These are phyloP conservation scores for Diaporthe sp. DNA, from an alignment of 2,329 filamentous ascomycete genomes.

Conservation along the genomic window DNA sequence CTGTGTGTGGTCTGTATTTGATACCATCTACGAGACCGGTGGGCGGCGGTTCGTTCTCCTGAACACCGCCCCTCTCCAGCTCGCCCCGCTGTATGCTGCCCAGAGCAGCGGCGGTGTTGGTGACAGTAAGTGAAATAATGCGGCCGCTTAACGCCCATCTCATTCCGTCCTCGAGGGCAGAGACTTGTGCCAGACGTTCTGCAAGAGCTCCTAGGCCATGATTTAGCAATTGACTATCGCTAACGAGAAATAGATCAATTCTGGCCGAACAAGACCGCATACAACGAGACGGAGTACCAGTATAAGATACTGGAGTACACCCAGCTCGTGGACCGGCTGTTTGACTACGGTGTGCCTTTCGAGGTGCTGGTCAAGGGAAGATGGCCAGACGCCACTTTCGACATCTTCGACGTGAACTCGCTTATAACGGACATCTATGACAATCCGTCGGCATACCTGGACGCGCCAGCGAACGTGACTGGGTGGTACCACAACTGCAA, in stretches of 20 bases:
- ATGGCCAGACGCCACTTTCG: constrained; percentile 71
- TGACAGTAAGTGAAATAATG: constrained; percentile 42
- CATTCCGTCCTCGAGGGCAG: not conserved
- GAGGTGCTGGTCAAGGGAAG: constrained; percentile 57
- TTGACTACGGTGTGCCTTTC: constrained; percentile 63
- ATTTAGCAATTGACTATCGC: not conserved
- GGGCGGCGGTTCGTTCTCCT: constrained; percentile 79
- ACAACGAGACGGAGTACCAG: constrained; percentile 61
- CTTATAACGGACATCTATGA: constrained; percentile 75
- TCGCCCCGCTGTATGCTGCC: constrained; percentile 75
- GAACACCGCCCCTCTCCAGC: constrained; percentile 76
- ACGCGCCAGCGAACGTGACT: constrained; percentile 72
- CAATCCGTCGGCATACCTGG: constrained; percentile 71
- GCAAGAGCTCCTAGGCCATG: not conserved
- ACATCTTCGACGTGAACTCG: constrained; percentile 75
- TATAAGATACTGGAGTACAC: constrained; percentile 64
- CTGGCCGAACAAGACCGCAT: constrained; percentile 59
- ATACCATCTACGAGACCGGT: constrained; percentile 73
- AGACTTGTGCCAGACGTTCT: not conserved
- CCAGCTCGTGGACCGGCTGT: constrained; percentile 61
- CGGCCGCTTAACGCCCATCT: not conserved
- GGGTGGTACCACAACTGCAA: constrained; percentile 69
- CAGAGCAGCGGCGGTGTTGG: constrained; percentile 56
- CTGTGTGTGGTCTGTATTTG: constrained; percentile 75
- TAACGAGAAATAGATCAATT: constrained; percentile 48